Base-by-base conservation (phyloP, 2,329 filamentous ascomycete genomes). In the Colletotrichum sp. region DNA sequence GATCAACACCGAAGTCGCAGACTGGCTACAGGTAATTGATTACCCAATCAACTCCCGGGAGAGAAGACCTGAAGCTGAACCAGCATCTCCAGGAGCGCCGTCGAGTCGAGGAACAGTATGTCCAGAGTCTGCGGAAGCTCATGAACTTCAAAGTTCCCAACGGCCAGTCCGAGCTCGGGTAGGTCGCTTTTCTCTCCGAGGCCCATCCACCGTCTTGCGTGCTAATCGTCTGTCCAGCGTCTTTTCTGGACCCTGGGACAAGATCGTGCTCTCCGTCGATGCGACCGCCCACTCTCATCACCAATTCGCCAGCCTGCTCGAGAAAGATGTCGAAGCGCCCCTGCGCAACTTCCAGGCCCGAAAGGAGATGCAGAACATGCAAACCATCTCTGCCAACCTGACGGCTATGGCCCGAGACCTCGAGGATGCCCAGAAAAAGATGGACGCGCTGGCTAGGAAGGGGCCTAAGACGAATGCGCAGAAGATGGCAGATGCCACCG, bases 231-330 rank as follows among this genome's bases (percentile, higher is more conserved):
- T n/a, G 8, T 39, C 65, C 84, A 99, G 97, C 78, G 92, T 98
- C 79, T 99, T 99, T 84, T 94, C 96, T 79, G 89, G 92, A 72
- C 95, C 97, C 82, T 99, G 97, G 97, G 93, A 95, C 83, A 95
- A 94, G 83, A 94, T 99, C 79, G 88, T 98, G 77, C 91, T 92
- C 80, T 94, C 96, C 59, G 93, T 95, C 81, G 95, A 97, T 79
- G 90, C 93, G 76, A 91, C 98, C 78, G 96, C 97, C 76, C 91
- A 94, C 77, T 95, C 96, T 32, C 97, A 99, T 86, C 92, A 95
- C 81, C 89, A 92, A 44, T 93, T 98, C 77, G 94, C 95, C 75
- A 89, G 93, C 78, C 94, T 94, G 82, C 94, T 99, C 84, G 95
- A 98, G 79, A 92, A 92, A 78, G 96, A 99, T 83, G 94, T 99